Evolutionary conservation across 192 early-diverging fungal species (phyloP).

Genomic region (Gonapodya prolifera): DNA sequence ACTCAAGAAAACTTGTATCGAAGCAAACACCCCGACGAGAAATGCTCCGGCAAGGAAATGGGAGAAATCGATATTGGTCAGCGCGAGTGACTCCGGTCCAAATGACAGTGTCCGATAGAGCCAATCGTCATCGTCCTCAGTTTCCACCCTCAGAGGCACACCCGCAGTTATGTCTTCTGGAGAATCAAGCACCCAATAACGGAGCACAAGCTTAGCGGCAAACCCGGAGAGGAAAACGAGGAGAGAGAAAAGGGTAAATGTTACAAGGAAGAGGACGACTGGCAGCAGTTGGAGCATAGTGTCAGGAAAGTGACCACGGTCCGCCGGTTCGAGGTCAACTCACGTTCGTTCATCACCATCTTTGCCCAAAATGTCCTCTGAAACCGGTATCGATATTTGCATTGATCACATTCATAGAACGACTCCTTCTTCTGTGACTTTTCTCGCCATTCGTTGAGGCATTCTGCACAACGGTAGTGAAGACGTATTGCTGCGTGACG

Average conservation of each 20-base stretch:
- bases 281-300: slow-evolving; percentile 11
- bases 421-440: slow-evolving; percentile 33
- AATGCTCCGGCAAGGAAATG: neutral
- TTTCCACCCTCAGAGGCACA: slow-evolving; percentile 9
- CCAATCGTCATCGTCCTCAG: neutral
- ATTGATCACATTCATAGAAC: slow-evolving; percentile 47
- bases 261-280: slow-evolving; percentile 15
- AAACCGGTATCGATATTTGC: slow-evolving; percentile 40
- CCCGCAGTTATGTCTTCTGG: neutral
- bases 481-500: neutral
- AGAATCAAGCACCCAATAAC: neutral
- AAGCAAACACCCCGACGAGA: neutral
- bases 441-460: slow-evolving; percentile 40
- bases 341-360: slow-evolving; percentile 32
- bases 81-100: neutral
- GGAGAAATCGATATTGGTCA: neutral
- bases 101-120: neutral
- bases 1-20: neutral
- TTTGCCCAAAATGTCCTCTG: slow-evolving; percentile 33
- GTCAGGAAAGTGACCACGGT: no score
- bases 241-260: slow-evolving; percentile 13
- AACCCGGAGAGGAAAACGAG: slow-evolving; percentile 18
- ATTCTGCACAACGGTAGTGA: slow-evolving; percentile 33
- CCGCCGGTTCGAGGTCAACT: neutral
- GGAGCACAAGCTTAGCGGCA: slow-evolving; percentile 12